Evolutionary conservation across 805 yeast genomes (phyloP).

Genomic region (Candida succiphila): DNA sequence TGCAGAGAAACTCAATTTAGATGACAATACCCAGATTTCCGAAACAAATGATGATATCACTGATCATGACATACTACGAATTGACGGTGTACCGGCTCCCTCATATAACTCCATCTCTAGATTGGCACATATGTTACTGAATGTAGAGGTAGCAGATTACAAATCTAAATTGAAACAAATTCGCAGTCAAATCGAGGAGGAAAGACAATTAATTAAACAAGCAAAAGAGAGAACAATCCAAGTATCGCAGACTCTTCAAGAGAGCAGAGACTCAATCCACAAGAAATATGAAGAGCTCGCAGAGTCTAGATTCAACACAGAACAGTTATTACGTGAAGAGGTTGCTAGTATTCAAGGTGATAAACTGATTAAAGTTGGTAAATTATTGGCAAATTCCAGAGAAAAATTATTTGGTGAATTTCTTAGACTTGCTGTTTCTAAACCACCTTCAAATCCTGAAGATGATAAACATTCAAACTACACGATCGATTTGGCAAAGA

Average conservation of each 20-base stretch:
- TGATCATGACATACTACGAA: too few species aligned
- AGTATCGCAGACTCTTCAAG: too few species aligned
- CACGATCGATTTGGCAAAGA: not conserved
- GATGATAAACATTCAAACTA: too few species aligned
- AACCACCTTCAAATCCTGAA: not conserved
- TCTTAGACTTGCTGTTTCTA: not conserved
- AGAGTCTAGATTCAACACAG: not conserved
- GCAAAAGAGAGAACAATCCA: constrained; percentile 2
- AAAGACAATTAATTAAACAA: constrained; percentile 1
- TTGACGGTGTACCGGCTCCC: constrained; percentile 5
- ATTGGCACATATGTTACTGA: constrained; percentile 21
- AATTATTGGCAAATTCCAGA: not conserved
- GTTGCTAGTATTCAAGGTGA: not conserved
- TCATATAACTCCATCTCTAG: constrained; percentile 17
- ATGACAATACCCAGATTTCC: not conserved
- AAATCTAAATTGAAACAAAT: constrained; percentile 7
- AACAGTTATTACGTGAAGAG: not conserved
- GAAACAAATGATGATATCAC: not conserved
- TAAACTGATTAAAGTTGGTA: constrained; percentile 1
- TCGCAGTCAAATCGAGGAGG: constrained; percentile 3
- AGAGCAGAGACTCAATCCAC: constrained; percentile 1
- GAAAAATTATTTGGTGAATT: not conserved
- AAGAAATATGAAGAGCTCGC: constrained; percentile 1
- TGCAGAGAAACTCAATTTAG: too few species aligned
- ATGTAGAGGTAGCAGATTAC: constrained; percentile 15